Base-by-base conservation (phyloP, 2,329 filamentous ascomycete genomes). In the Trichoderma arundinaceum region DNA sequence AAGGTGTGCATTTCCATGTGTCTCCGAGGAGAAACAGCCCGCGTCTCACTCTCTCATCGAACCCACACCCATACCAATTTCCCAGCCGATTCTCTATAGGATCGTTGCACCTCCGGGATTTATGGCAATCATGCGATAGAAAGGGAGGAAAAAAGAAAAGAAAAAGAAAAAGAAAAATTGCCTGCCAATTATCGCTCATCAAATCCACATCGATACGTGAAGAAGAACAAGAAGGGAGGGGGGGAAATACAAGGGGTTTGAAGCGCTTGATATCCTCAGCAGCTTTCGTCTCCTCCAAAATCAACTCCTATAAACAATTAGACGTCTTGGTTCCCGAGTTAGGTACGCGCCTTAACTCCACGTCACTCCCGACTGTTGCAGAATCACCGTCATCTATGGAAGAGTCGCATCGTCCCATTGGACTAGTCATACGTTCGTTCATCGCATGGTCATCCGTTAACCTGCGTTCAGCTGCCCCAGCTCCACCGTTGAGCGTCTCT, bases 361-460 rank as follows among this genome's bases (percentile, higher is more conserved):
- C 73, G 56, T 78, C 75, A 19, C 76, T 78, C 12, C 70, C 69
- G 43, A 69, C 64, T 12, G 69, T 70, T 1, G 69, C 72, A 7
- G 76, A 77, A 57, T 77, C 74, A 7, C 60, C 72, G 49, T 73
- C 74, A 6, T 74, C 72, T 57, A 75, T 69, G 39, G 69, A 71
- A 12, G 70, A 70, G 3, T 65, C 70, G 12, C 66, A 66, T 51
- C 68, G 67, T 2, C 52, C 70, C 3, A 17, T 8, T 64, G 65
- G 56, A 19, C 51, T 49, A 5, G 32, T 62, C 2, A 46, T 56
- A 9, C 68, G 64, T 22, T 54, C 66, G 10, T 66, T 66, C 22
- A 54, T 64, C 4, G 62, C 66, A 35, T 17, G 22, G 35, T 61
- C 7, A 35, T 67, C 44, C 57, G 22, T 53, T 41, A 58, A 28